phyloP scores from a whole-genome alignment of 148 eudicot species.

The Arctostaphylos glauca region DNA sequence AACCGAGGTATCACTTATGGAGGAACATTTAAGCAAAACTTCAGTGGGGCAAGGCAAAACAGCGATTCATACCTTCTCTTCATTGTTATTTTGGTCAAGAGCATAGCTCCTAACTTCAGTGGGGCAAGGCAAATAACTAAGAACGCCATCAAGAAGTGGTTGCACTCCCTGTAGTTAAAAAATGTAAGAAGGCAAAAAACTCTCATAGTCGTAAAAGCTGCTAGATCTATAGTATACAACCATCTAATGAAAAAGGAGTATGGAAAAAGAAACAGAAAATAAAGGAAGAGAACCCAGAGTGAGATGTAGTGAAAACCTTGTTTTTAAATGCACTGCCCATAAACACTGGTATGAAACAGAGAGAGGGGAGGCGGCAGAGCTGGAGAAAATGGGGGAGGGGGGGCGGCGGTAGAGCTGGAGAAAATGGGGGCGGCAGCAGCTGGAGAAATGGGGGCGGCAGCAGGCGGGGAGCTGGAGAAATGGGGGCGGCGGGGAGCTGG shows the following conservation, averaged over 20 bases:
- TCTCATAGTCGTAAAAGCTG: not conserved
- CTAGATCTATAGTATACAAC: not conserved
- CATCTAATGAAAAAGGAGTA: not conserved
- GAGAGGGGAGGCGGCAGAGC: too few relatives aligned
- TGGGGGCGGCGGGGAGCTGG: too few relatives aligned
- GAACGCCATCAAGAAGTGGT: constrained; percentile 93
- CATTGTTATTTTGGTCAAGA: constrained; percentile 82
- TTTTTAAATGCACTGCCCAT: constrained; percentile 99
- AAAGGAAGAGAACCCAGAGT: constrained; percentile 5
- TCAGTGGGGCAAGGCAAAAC: constrained; percentile 81
- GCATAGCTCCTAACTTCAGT: constrained; percentile 86
- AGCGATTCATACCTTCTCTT: constrained; percentile 66
- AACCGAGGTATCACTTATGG: not conserved
- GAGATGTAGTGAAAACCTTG: constrained; percentile 43
- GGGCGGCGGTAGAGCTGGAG: too few relatives aligned
- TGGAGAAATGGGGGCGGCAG: too few relatives aligned
- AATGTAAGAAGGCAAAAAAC: constrained; percentile 1
- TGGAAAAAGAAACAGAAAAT: not conserved
- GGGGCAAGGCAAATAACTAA: constrained; percentile 84
- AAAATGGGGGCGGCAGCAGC: too few relatives aligned
- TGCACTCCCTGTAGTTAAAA: constrained; percentile 73
- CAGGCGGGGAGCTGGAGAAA: too few relatives aligned
- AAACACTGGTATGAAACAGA: constrained; percentile 92
- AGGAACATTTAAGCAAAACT: constrained; percentile 35
- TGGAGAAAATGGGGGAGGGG: too few relatives aligned